Conservation (phyloP, 345 rosid species). For the Lagerstroemia speciosa region DNA sequence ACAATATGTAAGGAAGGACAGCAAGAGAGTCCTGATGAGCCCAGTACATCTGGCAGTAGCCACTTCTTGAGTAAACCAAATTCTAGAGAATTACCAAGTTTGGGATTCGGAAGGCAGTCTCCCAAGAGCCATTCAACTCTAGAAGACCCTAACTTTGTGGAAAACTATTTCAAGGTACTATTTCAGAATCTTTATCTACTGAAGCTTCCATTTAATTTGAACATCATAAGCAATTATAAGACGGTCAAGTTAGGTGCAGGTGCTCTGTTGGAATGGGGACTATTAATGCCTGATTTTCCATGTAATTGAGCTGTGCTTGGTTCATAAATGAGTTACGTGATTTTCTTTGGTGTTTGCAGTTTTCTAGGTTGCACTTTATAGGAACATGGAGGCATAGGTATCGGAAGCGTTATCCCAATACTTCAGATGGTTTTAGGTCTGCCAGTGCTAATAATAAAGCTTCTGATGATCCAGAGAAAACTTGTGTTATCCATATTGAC, state of each 20-base stretch:
- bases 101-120: slow-evolving; percentile 30
- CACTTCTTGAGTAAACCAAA: slow-evolving; percentile 21
- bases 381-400: slow-evolving; percentile 98
- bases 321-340: neutral
- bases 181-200: slow-evolving; percentile 6
- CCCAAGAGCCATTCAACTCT: slow-evolving; percentile 51
- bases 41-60: slow-evolving; percentile 27
- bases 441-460: slow-evolving; percentile 23
- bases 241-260: neutral
- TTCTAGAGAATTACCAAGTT: slow-evolving; percentile 18
- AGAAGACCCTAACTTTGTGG: slow-evolving; percentile 85
- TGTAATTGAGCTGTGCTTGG: neutral
- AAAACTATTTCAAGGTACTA: slow-evolving; percentile 82
- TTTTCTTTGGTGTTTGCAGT: slow-evolving; percentile 5
- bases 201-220: neutral
- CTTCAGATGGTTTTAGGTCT: slow-evolving; percentile 26
- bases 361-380: slow-evolving; percentile 93
- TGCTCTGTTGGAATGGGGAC: neutral
- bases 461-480: slow-evolving; percentile 28
- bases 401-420: slow-evolving; percentile 54
- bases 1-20: slow-evolving; percentile 19
- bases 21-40: slow-evolving; percentile 18
- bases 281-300: neutral
- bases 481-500: slow-evolving; percentile 67
- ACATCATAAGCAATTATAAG: neutral